phyloP scores from a whole-genome alignment of 140 eudicot genomes.

The Bidens hawaiensis region DNA sequence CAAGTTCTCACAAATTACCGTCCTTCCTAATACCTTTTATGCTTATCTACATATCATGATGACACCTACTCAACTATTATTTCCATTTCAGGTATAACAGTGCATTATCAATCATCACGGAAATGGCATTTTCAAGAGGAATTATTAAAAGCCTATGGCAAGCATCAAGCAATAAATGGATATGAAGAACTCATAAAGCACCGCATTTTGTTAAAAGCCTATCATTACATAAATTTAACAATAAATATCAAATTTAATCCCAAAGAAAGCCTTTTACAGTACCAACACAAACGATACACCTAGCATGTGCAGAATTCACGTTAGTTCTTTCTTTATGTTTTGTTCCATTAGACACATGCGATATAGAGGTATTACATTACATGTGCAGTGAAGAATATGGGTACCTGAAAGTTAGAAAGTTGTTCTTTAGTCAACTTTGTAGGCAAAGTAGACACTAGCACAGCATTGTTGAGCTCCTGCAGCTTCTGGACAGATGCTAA shows the following conservation, averaged over 20 bases:
- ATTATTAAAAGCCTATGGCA: background rate
- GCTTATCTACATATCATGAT: slow-evolving; percentile 4
- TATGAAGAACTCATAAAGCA: background rate
- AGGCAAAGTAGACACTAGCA: slow-evolving; percentile 64
- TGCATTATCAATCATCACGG: background rate
- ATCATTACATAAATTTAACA: background rate
- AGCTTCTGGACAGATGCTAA: slow-evolving; percentile 76
- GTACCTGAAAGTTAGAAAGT: slow-evolving; percentile 83
- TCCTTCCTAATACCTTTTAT: background rate
- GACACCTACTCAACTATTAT: background rate
- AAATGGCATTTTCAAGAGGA: background rate
- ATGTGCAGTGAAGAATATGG: background rate
- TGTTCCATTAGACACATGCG: background rate
- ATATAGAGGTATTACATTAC: background rate
- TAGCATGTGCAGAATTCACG: background rate
- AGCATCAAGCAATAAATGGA: background rate
- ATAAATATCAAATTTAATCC: background rate
- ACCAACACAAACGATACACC: slow-evolving; percentile 2
- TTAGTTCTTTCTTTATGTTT: background rate
- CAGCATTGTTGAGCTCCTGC: slow-evolving; percentile 96
- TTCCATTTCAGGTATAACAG: background rate
- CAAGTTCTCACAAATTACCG: background rate
- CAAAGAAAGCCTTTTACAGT: background rate
- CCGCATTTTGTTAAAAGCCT: background rate
- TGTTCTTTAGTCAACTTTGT: slow-evolving; percentile 69